Percentiles rank a stretch among this genome's conserved stretches.
Conservation (phyloP, 148 eudicot species). For the Persicaria tinctoria region DNA sequence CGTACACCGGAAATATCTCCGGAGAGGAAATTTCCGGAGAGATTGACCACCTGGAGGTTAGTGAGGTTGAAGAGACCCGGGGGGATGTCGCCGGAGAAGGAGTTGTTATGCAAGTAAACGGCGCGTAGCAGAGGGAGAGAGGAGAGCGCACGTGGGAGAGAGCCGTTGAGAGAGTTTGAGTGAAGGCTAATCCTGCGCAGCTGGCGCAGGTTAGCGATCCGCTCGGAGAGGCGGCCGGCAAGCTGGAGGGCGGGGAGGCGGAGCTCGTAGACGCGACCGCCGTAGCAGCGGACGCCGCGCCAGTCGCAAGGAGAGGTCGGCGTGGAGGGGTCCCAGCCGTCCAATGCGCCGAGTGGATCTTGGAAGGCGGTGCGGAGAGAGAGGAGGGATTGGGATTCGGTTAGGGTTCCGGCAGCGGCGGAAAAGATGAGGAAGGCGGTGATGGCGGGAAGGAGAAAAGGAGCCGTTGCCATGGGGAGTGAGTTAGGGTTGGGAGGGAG, state of each 20-base stretch:
- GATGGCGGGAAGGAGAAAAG: neutral
- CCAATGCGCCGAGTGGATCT: slow-evolving; percentile 24
- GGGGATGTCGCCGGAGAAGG: slow-evolving; percentile 31
- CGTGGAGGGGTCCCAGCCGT: slow-evolving; percentile 23
- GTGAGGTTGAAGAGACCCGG: slow-evolving; percentile 26
- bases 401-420: slow-evolving; percentile 5
- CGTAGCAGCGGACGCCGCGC: slow-evolving; percentile 34
- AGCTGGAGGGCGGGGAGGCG: slow-evolving; percentile 42
- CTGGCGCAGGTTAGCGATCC: slow-evolving; percentile 24
- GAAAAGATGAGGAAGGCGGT: neutral
- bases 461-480: neutral
- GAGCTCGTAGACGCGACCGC: slow-evolving; percentile 26
- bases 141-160: slow-evolving; percentile 38
- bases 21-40: slow-evolving; percentile 29
- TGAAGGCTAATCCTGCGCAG: slow-evolving; percentile 53
- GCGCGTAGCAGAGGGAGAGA: slow-evolving; percentile 27
- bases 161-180: slow-evolving; percentile 41
- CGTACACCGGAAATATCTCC: slow-evolving; percentile 22
- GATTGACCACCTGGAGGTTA: slow-evolving; percentile 27
- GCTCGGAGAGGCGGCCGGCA: slow-evolving; percentile 30
- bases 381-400: slow-evolving; percentile 20
- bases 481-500: neutral
- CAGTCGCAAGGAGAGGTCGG: slow-evolving; percentile 22
- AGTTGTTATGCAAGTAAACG: slow-evolving; percentile 40
- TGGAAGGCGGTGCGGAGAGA: slow-evolving; percentile 13